Conservation (phyloP, 176 grass and related monocot genomes). For the Puya raimondii region DNA sequence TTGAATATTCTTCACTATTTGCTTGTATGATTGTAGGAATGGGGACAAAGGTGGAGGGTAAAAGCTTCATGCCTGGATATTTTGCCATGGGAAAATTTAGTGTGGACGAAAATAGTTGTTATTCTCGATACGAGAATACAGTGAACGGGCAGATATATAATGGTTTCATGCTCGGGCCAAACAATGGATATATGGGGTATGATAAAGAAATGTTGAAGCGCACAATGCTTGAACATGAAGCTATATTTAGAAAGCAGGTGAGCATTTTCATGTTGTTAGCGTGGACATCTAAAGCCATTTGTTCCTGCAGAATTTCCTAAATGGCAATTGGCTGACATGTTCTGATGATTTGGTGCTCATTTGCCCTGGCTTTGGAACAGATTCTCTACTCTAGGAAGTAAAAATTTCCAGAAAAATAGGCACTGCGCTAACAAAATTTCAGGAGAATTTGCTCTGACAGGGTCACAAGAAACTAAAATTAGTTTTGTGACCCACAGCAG, state of each 20-base stretch:
- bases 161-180: slow-evolving; percentile 27
- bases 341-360: background rate
- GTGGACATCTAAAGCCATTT: background rate
- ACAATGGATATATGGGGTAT: slow-evolving; percentile 35
- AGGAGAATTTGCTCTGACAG: too few species aligned
- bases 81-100: slow-evolving; percentile 45
- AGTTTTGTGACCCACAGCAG: too few species aligned
- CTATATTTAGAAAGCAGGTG: slow-evolving; percentile 81
- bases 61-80: slow-evolving; percentile 47
- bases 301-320: background rate
- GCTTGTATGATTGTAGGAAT: slow-evolving; percentile 35
- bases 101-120: slow-evolving; percentile 25
- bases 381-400: too few species aligned
- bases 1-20: slow-evolving; percentile 14
- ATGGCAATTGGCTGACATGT: background rate
- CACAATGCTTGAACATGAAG: slow-evolving; percentile 87
- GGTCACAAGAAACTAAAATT: too few species aligned
- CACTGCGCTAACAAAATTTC: too few species aligned
- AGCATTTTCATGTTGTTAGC: slow-evolving; percentile 12
- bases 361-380: too few species aligned
- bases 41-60: slow-evolving; percentile 48
- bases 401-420: too few species aligned
- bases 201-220: slow-evolving; percentile 73
- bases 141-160: slow-evolving; percentile 26
- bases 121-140: slow-evolving; percentile 39